These are phyloP conservation scores for Blepharisma japonicum DNA, from an alignment of 73 alveolate genomes.

Conservation along the genomic window DNA sequence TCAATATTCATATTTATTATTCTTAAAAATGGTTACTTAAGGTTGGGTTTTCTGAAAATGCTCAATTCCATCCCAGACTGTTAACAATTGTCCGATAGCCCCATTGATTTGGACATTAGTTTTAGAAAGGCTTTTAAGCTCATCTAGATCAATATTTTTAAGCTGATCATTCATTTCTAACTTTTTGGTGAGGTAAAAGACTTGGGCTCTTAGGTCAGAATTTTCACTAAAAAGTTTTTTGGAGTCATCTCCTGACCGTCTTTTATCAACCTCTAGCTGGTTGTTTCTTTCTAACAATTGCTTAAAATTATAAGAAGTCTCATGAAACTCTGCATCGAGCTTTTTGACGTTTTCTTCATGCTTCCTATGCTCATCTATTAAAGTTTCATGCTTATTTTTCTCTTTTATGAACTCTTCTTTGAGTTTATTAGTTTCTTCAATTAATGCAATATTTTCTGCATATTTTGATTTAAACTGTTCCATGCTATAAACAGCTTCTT, in stretches of 20 bases:
- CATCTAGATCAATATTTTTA: constrained; percentile 2
- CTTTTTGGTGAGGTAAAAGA: neutral
- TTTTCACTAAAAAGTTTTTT: constrained; percentile 9
- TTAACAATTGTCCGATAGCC: neutral
- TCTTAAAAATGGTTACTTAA: neutral
- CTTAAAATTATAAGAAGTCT: neutral
- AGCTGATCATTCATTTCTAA: constrained; percentile 26
- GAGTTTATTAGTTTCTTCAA: constrained; percentile 26
- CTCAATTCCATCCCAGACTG: neutral
- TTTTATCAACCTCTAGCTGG: neutral
- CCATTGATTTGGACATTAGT: constrained; percentile 18
- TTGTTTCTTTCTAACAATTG: neutral
- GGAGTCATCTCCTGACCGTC: neutral
- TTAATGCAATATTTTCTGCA: neutral
- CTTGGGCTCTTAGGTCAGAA: constrained; percentile 2
- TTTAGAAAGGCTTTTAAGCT: neutral
- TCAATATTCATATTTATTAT: no score
- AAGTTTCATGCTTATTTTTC: neutral
- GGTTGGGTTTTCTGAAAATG: constrained; percentile 22
- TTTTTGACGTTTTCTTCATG: neutral
- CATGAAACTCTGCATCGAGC: neutral
- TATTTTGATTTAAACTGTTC: constrained; percentile 1
- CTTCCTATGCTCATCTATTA: neutral
- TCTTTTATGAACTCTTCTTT: constrained; percentile 7
- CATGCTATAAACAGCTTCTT: neutral